Percentiles rank a stretch among this genome's conserved stretches.
phyloP scores from a whole-genome alignment of 805 yeast genomes.

The Starmerella davenportii region DNA sequence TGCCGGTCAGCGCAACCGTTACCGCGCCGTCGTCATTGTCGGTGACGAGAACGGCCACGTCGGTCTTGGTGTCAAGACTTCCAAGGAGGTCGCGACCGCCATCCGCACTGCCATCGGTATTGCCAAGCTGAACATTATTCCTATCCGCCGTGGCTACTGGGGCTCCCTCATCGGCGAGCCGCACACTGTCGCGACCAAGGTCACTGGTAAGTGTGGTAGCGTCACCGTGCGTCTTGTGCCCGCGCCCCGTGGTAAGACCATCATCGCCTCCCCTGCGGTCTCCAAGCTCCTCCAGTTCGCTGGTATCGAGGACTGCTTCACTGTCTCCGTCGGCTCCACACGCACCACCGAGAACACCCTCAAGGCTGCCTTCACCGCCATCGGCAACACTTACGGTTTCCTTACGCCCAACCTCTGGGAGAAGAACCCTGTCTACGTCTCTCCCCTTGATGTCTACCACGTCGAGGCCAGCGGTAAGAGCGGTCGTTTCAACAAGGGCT shows the following conservation, averaged over 20 bases:
- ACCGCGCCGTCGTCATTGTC: slow-evolving; percentile 98
- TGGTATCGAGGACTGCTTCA: slow-evolving; percentile 99
- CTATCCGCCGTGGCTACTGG: slow-evolving; percentile 99
- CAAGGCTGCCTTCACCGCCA: slow-evolving; percentile 98
- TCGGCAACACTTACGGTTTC: slow-evolving; percentile 99
- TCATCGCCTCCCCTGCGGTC: slow-evolving; percentile 99
- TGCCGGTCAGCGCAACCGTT: slow-evolving; percentile 99
- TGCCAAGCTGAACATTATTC: slow-evolving; percentile 96
- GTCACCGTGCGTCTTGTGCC: slow-evolving; percentile 95
- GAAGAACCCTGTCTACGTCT: slow-evolving; percentile 61
- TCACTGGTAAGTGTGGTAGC: slow-evolving; percentile 99
- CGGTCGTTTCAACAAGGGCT: slow-evolving; percentile 1
- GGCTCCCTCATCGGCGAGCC: slow-evolving; percentile 99
- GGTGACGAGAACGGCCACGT: slow-evolving; percentile 99
- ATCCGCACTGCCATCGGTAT: slow-evolving; percentile 98
- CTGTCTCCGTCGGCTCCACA: slow-evolving; percentile 96
- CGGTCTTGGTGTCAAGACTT: slow-evolving; percentile 99
- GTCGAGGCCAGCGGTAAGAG: slow-evolving; percentile 21
- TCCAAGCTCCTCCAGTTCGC: slow-evolving; percentile 97
- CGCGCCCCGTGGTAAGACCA: slow-evolving; percentile 99
- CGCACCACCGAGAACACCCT: slow-evolving; percentile 99
- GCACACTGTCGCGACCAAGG: slow-evolving; percentile 94
- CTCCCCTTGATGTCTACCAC: slow-evolving; percentile 83
- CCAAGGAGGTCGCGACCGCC: slow-evolving; percentile 99
- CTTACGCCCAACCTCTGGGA: slow-evolving; percentile 99